Evolutionary conservation across 2,329 filamentous ascomycete species (phyloP).

Genomic region (Trichoderma sp.): DNA sequence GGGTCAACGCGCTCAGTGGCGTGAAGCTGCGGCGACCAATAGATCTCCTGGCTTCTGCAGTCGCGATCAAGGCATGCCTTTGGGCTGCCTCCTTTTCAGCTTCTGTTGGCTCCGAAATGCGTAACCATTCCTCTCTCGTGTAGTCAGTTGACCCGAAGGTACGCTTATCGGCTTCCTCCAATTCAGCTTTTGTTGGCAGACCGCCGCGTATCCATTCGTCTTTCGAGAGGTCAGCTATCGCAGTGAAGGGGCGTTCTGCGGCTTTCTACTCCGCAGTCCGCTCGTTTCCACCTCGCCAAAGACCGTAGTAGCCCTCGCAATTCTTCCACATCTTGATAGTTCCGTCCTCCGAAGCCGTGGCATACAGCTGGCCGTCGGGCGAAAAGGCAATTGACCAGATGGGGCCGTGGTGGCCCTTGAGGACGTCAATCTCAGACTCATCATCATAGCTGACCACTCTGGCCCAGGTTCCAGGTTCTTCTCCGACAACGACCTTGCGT

Average conservation of each 20-base stretch:
- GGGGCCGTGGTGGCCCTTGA: slow-evolving; percentile 95
- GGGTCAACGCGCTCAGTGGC: slow-evolving; percentile 12
- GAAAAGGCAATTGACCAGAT: slow-evolving; percentile 97
- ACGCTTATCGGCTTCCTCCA: too few species aligned
- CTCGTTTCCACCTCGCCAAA: slow-evolving; percentile 60
- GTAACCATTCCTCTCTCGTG: too few species aligned
- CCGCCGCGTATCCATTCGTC: too few species aligned
- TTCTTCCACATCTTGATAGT: slow-evolving; percentile 93
- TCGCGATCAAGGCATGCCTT: slow-evolving; percentile 34
- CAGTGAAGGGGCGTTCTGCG: slow-evolving; percentile 34
- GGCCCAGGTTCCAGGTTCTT: slow-evolving; percentile 94
- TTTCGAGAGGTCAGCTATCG: slow-evolving; percentile 30
- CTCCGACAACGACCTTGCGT: slow-evolving; percentile 85
- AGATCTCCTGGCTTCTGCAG: slow-evolving; percentile 30
- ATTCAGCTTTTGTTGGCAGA: too few species aligned
- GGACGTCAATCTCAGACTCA: slow-evolving; percentile 76
- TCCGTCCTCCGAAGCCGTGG: slow-evolving; percentile 94
- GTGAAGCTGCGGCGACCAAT: slow-evolving; percentile 28
- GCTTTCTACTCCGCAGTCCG: slow-evolving; percentile 45
- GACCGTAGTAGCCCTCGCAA: slow-evolving; percentile 66
- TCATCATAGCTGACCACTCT: slow-evolving; percentile 88
- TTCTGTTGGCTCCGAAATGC: too few species aligned
- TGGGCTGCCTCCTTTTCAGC: slow-evolving; percentile 33
- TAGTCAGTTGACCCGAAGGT: too few species aligned
- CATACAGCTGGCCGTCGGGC: slow-evolving; percentile 93